Base-by-base conservation (phyloP, 2,329 filamentous ascomycete genomes). In the Colletotrichum sp. region DNA sequence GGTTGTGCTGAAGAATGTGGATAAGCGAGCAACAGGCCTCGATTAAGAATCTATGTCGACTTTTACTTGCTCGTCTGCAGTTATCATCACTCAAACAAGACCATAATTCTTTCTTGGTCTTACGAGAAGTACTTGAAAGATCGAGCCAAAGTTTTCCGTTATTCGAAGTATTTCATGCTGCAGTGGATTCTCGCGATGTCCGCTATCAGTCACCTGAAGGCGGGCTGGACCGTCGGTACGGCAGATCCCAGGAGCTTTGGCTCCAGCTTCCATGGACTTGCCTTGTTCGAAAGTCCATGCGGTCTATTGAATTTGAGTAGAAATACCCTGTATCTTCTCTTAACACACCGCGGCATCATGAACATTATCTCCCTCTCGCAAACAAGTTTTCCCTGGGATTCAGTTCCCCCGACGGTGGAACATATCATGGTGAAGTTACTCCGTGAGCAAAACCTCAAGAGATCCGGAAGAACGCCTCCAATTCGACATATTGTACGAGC, bases 1-100 rank as follows among this genome's bases (percentile, higher is more conserved):
- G 31, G 51, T 27, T 43, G 5, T 24, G 66, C 66, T 68, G 66
- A 61, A 68, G 55, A 51, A 68, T 58, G 61, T 38, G 8, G 21
- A 63, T 38, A 34, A 34, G 18, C 57, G 15, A 59, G 54, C 24
- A 31, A n/a, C 6, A 31, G 24, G 3, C 15, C 21, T 27, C 11
- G 7, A 5, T 21, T 51, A n/a, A 21, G n/a, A 12, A 13, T 13
- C 0, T 51, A 27, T 27, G 43, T 7, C n/a, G 43, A 0, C 13
- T 21, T 51, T 4, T 24, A 21, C 0, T 51, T 13, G 43, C 43
- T 51, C 43, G 11, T 1, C 43, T 51, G 12, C 43, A 21, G n/a
- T 47, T 8, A 21, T 21, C 43, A 47, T 12, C n/a, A 21, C n/a
- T 47, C 9, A 36, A 36, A 15, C 13, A 36, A 36, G 13, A 15